A percentile compares a stretch with the other conserved stretches of the same genome.
Conservation (phyloP, 2,329 filamentous ascomycete species). For the Aschersonia sp. region DNA sequence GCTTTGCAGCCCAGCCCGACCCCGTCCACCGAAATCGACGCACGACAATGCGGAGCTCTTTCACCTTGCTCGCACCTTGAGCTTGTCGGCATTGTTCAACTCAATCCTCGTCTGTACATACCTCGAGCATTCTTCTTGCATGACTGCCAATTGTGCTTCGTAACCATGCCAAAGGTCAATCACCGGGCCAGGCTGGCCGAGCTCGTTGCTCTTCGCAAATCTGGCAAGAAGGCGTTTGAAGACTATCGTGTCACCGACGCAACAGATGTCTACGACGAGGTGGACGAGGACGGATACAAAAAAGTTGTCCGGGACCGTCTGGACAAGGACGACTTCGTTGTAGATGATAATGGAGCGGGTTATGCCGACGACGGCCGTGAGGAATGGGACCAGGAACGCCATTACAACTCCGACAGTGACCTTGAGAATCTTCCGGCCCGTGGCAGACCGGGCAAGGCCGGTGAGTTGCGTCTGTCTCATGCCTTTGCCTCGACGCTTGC, state of each 20-base stretch:
- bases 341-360: slow-evolving; percentile 94
- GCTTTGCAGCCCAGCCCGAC: too few species aligned
- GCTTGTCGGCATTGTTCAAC: too few species aligned
- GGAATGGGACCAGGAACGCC: slow-evolving; percentile 69
- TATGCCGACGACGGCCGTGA: slow-evolving; percentile 95
- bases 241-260: slow-evolving; percentile 78
- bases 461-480: slow-evolving; percentile 19
- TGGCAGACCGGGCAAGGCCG: slow-evolving; percentile 34
- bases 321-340: slow-evolving; percentile 93
- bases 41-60: too few species aligned
- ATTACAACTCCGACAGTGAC: slow-evolving; percentile 64
- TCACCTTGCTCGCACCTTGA: too few species aligned
- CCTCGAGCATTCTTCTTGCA: slow-evolving; percentile 1
- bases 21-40: too few species aligned
- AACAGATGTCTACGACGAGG: slow-evolving; percentile 80
- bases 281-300: slow-evolving; percentile 95
- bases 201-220: slow-evolving; percentile 68
- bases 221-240: slow-evolving; percentile 83
- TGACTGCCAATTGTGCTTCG: slow-evolving; percentile 6
- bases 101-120: too few species aligned
- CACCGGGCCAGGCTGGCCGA: slow-evolving; percentile 51
- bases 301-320: slow-evolving; percentile 81
- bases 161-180: slow-evolving; percentile 21
- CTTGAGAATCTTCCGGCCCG: slow-evolving; percentile 19
- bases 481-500: too few species aligned